Percentiles rank a stretch among this genome's conserved stretches.
Evolutionary conservation across 768 basidiomycete species (phyloP).

Genomic region (Gloeostereum incarnatum): DNA sequence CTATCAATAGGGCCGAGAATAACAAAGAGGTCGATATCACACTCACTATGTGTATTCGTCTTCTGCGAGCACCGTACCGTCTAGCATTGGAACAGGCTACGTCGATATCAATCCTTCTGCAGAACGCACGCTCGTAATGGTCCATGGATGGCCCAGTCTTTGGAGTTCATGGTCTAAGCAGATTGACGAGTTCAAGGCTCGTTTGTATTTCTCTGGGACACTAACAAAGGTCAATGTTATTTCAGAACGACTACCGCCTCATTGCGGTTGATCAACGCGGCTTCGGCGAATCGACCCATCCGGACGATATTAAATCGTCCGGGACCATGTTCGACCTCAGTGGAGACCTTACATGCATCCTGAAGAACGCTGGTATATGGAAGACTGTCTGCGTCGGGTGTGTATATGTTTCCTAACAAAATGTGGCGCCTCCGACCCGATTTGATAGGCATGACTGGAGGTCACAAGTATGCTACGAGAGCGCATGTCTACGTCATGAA

Average conservation of each 20-base stretch:
- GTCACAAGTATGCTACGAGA: constrained; percentile 55
- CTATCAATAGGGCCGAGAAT: constrained; percentile 26
- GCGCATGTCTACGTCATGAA: constrained; percentile 59
- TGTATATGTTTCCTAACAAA: constrained; percentile 7
- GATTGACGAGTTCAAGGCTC: constrained; percentile 55
- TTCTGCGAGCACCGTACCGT: neutral
- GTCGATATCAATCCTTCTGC: constrained; percentile 51
- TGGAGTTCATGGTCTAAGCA: constrained; percentile 74
- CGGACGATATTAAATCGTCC: constrained; percentile 50
- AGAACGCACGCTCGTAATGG: constrained; percentile 47
- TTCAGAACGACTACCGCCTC: constrained; percentile 50
- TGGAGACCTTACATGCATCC: constrained; percentile 53
- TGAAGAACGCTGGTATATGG: constrained; percentile 37
- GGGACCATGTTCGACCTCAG: constrained; percentile 53
- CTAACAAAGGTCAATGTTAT: neutral
- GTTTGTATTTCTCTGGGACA: constrained; percentile 1
- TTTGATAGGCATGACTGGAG: constrained; percentile 68
- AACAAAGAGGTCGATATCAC: constrained; percentile 24
- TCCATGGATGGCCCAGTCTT: constrained; percentile 74
- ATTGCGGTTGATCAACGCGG: constrained; percentile 59
- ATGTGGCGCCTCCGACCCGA: neutral
- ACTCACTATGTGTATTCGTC: constrained; percentile 27
- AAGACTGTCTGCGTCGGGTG: constrained; percentile 59
- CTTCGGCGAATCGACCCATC: constrained; percentile 60
- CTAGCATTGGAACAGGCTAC: constrained; percentile 37